Conservation (phyloP, 768 basidiomycete genomes). For the Gymnopilus dilepis region DNA sequence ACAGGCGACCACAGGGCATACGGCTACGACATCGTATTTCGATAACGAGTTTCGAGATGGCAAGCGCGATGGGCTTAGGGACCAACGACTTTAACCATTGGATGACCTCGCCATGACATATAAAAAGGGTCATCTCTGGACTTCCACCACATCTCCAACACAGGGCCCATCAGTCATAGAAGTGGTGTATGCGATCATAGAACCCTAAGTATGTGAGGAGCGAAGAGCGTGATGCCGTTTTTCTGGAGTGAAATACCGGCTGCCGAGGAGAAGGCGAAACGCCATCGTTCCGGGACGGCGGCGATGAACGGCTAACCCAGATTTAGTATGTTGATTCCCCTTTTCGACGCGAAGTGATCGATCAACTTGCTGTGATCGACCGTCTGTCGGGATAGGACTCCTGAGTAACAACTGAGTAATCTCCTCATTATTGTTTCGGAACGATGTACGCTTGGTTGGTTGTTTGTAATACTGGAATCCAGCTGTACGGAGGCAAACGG, state of each 20-base stretch:
- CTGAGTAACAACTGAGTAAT: slow-evolving; percentile 49
- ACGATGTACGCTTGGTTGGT: slow-evolving; percentile 50
- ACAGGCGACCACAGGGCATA: background rate
- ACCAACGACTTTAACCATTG: too few species aligned
- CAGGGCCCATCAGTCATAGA: too few species aligned
- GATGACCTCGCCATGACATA: too few species aligned
- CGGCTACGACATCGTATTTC: slow-evolving; percentile 5
- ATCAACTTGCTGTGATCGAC: slow-evolving; percentile 65
- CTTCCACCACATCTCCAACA: too few species aligned
- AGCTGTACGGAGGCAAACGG: slow-evolving; percentile 49
- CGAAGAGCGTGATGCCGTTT: slow-evolving; percentile 55
- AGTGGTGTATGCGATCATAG: slow-evolving; percentile 54
- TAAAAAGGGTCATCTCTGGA: too few species aligned
- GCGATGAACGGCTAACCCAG: slow-evolving; percentile 47
- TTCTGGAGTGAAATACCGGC: slow-evolving; percentile 51
- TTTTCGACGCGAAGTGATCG: slow-evolving; percentile 6
- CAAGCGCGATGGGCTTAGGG: too few species aligned
- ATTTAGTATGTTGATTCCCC: background rate
- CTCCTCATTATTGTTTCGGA: slow-evolving; percentile 55
- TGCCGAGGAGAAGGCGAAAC: slow-evolving; percentile 44
- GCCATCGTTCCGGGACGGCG: slow-evolving; percentile 42
- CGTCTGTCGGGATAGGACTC: slow-evolving; percentile 68
- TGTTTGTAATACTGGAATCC: slow-evolving; percentile 53
- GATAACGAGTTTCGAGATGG: background rate
- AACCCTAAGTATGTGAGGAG: slow-evolving; percentile 74